Base-by-base conservation (phyloP, 2,329 filamentous ascomycete genomes). In the Sclerotinia subarctica region DNA sequence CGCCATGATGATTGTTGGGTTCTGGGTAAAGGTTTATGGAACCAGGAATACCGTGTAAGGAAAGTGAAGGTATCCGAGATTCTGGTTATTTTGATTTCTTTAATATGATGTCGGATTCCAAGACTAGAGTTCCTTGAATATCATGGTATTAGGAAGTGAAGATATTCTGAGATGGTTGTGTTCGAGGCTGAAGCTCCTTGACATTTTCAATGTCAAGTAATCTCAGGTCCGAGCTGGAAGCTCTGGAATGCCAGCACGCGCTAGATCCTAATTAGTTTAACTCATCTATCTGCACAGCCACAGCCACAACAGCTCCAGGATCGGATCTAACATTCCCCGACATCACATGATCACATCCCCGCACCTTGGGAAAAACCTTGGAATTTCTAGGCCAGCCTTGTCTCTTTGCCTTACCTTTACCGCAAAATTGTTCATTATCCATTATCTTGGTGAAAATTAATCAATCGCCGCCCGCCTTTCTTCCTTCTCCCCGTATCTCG, bases 1-100 rank as follows among this genome's bases (percentile, higher is more conserved):
- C 73, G 91, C 84, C 91, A 95, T 94, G 38, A 21, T 53, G 52
- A 19, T 32, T 60, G 8, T 46, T 24, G 17, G 26, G 59, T 26
- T 51, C 13, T 26, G 17, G 13, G 2, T 26, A 5, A 5, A 4
- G 29, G 24, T 51, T 21, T 21, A 8, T 17, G 10, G 3, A 13
- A 21, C 6, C 7, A 49, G 24, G 10, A 24, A 49, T n/a, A 49
- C 21, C 35, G 26, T 42, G 1, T 26, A 10, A 24, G 15, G 54
- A 44, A 17, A 29, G 15, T n/a, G 49, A 29, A 19, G 26, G 19
- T 56, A 54, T 53, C 21, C 11, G n/a, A 19, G 7, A 6, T 17
- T 11, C 10, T 13, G 49, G 44, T 11, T 15, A 1, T 24, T 17
- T 35, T 17, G 13, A 5, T 42, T 42, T 17, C 4, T 17, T 15